Conservation (phyloP, 2,329 filamentous ascomycete species). For the Clonostachys chloroleuca region DNA sequence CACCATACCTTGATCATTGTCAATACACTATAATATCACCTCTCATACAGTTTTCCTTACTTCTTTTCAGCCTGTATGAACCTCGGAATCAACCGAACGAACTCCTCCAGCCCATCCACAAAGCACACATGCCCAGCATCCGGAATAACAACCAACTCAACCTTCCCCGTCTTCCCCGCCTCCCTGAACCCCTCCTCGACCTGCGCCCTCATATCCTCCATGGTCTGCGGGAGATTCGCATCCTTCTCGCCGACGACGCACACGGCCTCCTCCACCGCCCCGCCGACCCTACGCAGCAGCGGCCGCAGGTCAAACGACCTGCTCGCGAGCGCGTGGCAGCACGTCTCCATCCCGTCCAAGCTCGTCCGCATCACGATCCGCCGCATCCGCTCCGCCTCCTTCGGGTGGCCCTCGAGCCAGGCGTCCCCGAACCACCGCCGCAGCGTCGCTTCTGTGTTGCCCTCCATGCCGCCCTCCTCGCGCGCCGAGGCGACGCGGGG, state of each 20-base stretch:
- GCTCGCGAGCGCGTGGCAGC: slow-evolving; percentile 28
- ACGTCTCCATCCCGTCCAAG: slow-evolving; percentile 34
- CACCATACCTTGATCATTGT: no score
- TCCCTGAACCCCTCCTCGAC: slow-evolving; percentile 23
- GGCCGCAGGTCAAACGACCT: slow-evolving; percentile 30
- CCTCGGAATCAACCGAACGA: slow-evolving; percentile 14
- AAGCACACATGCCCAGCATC: slow-evolving; percentile 31
- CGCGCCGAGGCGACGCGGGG: slow-evolving; percentile 25
- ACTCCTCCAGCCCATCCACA: slow-evolving; percentile 27
- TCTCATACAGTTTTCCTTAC: not conserved
- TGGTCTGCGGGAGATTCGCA: slow-evolving; percentile 29
- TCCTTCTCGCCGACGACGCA: slow-evolving; percentile 35
- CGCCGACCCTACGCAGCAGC: slow-evolving; percentile 22
- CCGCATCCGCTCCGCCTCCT: slow-evolving; percentile 26
- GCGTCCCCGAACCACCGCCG: slow-evolving; percentile 33
- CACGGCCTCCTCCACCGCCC: slow-evolving; percentile 24
- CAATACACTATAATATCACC: no score
- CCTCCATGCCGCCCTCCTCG: slow-evolving; percentile 20
- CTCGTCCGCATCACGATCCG: slow-evolving; percentile 27
- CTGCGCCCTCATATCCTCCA: slow-evolving; percentile 27
- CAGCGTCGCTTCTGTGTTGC: slow-evolving; percentile 21
- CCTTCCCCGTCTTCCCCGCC: slow-evolving; percentile 12
- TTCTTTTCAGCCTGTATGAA: slow-evolving; percentile 2
- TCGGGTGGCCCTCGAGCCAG: slow-evolving; percentile 25
- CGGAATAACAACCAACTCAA: slow-evolving; percentile 26